Evolutionary conservation across 139 green algal species (phyloP).

Genomic region (Coelastrella sp.): DNA sequence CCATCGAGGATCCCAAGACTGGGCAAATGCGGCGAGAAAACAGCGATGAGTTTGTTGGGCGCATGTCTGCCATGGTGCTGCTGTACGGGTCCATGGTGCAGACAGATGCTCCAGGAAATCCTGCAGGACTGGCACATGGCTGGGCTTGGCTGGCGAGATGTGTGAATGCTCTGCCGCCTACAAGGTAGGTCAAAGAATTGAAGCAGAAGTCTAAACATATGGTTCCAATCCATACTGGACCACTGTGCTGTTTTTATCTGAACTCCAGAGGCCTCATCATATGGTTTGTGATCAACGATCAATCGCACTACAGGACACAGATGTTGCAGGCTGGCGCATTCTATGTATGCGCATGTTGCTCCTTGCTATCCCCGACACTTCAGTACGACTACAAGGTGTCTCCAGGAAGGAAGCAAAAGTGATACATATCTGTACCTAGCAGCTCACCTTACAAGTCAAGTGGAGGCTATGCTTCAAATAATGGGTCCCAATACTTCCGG

Average conservation of each 20-base stretch:
- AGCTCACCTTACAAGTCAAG: too few relatives aligned
- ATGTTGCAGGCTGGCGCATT: too few relatives aligned
- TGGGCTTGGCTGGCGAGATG: constrained; percentile 44
- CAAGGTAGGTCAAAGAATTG: neutral
- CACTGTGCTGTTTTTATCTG: neutral
- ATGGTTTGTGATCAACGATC: too few relatives aligned
- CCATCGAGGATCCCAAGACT: constrained; percentile 16
- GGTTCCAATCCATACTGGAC: neutral
- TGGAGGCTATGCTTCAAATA: too few relatives aligned
- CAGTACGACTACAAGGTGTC: too few relatives aligned
- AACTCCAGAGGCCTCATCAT: too few relatives aligned
- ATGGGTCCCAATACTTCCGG: neutral
- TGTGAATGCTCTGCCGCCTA: constrained; percentile 43
- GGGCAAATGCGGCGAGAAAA: constrained; percentile 1
- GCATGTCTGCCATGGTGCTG: constrained; percentile 25
- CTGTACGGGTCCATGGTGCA: constrained; percentile 18
- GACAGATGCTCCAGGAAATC: constrained; percentile 25
- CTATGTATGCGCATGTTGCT: too few relatives aligned
- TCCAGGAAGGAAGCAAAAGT: too few relatives aligned
- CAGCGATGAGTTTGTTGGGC: constrained; percentile 13
- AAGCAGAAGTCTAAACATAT: neutral
- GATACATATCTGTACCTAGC: too few relatives aligned
- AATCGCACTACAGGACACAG: too few relatives aligned
- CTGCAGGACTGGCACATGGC: neutral
- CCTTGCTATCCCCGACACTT: too few relatives aligned